Evolutionary conservation across 2,329 filamentous ascomycete genomes (phyloP).

Genomic region (Akanthomyces lecanii): DNA sequence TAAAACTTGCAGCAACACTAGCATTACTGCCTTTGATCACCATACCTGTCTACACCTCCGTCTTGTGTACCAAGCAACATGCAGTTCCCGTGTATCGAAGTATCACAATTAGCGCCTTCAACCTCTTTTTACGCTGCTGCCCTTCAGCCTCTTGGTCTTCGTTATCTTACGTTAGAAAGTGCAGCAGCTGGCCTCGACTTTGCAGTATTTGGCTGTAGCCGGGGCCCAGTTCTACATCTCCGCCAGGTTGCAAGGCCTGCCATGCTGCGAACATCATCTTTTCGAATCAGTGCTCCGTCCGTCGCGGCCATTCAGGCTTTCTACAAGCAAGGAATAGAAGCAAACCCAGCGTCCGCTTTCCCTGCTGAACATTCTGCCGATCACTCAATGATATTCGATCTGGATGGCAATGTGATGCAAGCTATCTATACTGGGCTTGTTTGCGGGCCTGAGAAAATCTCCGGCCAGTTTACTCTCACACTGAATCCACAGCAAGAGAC

Average conservation of each 20-base stretch:
- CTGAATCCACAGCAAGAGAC: not conserved
- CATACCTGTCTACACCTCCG: not conserved
- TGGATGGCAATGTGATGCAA: constrained; percentile 81
- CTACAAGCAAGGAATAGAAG: constrained; percentile 63
- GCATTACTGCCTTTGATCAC: not conserved
- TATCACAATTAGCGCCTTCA: constrained; percentile 73
- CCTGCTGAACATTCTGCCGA: not conserved
- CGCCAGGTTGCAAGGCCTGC: constrained; percentile 38
- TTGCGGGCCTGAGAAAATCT: constrained; percentile 28
- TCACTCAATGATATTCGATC: constrained; percentile 62
- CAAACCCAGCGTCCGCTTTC: constrained; percentile 46
- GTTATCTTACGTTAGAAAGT: constrained; percentile 40
- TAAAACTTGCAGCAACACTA: not conserved
- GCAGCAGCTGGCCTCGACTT: not conserved
- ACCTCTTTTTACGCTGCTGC: constrained; percentile 80
- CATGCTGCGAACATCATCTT: constrained; percentile 40
- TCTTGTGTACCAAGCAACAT: constrained; percentile 23
- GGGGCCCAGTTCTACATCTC: constrained; percentile 41
- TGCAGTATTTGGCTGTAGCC: constrained; percentile 16
- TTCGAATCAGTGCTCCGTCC: constrained; percentile 66
- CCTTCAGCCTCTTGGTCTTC: constrained; percentile 72
- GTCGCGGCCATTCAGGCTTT: constrained; percentile 65
- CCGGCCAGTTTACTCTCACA: not conserved
- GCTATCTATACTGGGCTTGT: constrained; percentile 48
- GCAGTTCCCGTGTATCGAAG: constrained; percentile 53